Evolutionary conservation across 2,329 filamentous ascomycete genomes (phyloP), one percentile per base, ranked within the genome.

Genomic region (Erysiphe pulchra): DNA sequence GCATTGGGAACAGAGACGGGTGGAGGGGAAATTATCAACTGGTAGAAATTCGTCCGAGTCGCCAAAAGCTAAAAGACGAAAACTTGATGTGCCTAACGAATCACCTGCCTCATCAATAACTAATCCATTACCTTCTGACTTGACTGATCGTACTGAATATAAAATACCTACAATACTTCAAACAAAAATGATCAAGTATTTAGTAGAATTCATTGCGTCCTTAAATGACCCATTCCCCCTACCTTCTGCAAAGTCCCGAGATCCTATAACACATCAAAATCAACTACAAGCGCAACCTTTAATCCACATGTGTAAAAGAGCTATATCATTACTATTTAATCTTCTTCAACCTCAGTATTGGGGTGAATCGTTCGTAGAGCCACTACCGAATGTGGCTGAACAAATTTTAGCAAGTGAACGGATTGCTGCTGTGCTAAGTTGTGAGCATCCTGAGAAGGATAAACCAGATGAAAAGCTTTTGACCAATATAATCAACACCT

Each of bases 121-220:
- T 12, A 61, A 64, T 10, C 63, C 63, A 45, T 53, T 51, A 7
- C 48, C 51, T 17, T 49, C 53, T 16, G 65, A 66, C 49, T 59
- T 57, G 33, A 61, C 64, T 11, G 75, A 76, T 43, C 68, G 68
- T 48, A 61, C 64, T 0, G 80, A 85, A 47, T 86, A 81, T 52
- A 67, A 71, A 49, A 76, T 87, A 24, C 73, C 80, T 9, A 59
- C 70, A 0, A 59, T 71, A 1, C 74, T 80, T 46, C 74, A 86
- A 17, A 71, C 77, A 39, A 79, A 84, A 60, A 79, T 98, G 65
- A 71, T 94, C 42, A 94, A 93, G 61, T 98, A 95, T 56, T 71
- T 98, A 31, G 81, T 95, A 30, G 82, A 90, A 49, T 95, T 95
- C 61, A 93, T 95, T 53, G 86, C 85, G 1, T 80, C 84, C 44